Evolutionary conservation across 495 filamentous ascomycete species (phyloP).

Genomic region (Neurospora sp.): DNA sequence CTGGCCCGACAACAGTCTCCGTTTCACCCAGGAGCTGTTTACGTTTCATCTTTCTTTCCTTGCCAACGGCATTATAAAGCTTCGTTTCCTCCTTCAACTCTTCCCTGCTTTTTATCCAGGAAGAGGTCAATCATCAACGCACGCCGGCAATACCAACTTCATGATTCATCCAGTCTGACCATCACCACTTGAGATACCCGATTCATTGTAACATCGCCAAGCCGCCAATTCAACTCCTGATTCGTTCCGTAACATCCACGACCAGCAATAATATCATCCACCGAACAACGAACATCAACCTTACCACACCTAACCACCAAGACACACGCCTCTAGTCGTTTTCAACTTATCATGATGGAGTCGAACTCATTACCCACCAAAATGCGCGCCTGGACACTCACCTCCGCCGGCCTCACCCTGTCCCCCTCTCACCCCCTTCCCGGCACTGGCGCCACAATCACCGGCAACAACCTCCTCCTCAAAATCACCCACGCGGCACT

Average conservation of each 20-base stretch:
- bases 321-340: too few relatives aligned
- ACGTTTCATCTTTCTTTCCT: background rate
- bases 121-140: too few relatives aligned
- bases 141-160: background rate
- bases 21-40: background rate
- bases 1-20: background rate
- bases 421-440: background rate
- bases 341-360: too few relatives aligned
- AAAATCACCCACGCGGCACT: conserved; percentile 29
- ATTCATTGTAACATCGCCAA: background rate
- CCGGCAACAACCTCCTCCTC: conserved; percentile 22
- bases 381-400: background rate
- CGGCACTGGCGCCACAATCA: background rate
- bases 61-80: too few relatives aligned
- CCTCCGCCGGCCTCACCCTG: background rate
- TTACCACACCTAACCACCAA: too few relatives aligned
- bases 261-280: too few relatives aligned
- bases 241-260: too few relatives aligned
- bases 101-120: background rate
- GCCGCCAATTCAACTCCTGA: background rate
- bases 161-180: background rate
- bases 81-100: background rate
- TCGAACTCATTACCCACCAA: background rate
- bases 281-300: too few relatives aligned
- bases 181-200: background rate